phyloP scores from a whole-genome alignment of 1,139 yeast genomes.

The Meyerozyma elateridarum region DNA sequence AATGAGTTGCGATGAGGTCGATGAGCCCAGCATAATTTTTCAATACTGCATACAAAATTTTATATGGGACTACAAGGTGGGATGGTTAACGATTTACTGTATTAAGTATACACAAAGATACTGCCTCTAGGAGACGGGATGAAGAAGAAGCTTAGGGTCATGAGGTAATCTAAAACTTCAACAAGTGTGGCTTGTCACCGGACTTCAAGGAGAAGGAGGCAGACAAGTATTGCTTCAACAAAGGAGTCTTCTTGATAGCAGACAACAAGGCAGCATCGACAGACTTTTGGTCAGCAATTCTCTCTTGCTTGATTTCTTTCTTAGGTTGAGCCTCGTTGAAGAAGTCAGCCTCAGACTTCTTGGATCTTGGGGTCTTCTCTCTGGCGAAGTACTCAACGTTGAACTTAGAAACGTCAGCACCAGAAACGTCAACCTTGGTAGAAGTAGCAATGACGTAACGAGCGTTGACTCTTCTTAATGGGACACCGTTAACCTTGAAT shows the following conservation, averaged over 20 bases:
- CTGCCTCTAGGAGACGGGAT: constrained; percentile 4
- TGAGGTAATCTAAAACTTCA: constrained; percentile 78
- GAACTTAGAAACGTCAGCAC: constrained; percentile 88
- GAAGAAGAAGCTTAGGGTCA: constrained; percentile 9
- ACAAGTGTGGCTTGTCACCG: constrained; percentile 99
- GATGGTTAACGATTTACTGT: constrained; percentile 4
- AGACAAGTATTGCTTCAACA: constrained; percentile 96
- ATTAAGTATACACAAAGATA: constrained; percentile 7
- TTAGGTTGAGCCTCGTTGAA: constrained; percentile 84
- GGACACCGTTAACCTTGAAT: constrained; percentile 99
- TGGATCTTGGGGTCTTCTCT: constrained; percentile 77
- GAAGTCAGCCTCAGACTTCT: constrained; percentile 92
- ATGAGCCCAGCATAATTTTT: constrained; percentile 5
- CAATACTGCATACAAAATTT: constrained; percentile 5
- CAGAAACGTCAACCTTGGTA: constrained; percentile 76
- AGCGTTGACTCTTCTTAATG: constrained; percentile 98
- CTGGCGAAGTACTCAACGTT: constrained; percentile 96
- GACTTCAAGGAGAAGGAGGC: constrained; percentile 95
- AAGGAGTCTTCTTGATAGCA: constrained; percentile 96
- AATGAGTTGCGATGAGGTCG: constrained; percentile 14
- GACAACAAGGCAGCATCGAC: constrained; percentile 93
- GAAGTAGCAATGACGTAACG: constrained; percentile 99
- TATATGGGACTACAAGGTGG: constrained; percentile 4
- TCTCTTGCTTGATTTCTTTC: constrained; percentile 88
- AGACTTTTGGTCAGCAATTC: constrained; percentile 96